Evolutionary conservation across 495 filamentous ascomycete genomes (phyloP).

Genomic region (Penicillium daleae): DNA sequence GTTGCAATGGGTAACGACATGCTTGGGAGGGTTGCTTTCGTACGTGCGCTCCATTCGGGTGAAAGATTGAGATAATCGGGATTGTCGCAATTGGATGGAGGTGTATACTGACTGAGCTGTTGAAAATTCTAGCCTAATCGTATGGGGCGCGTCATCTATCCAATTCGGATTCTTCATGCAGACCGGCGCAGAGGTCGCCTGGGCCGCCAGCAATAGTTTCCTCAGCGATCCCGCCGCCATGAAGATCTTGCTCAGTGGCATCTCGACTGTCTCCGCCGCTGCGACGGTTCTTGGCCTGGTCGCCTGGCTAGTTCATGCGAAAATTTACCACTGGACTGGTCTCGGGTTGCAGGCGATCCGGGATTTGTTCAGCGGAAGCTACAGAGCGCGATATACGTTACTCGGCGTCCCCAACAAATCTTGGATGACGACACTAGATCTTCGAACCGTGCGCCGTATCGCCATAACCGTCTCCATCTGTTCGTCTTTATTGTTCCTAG

Average conservation of each 20-base stretch:
- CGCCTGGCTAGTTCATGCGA: slow-evolving; percentile 35
- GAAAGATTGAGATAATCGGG: not conserved
- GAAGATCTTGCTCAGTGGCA: slow-evolving; percentile 48
- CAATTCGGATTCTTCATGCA: slow-evolving; percentile 50
- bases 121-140: slow-evolving; percentile 28
- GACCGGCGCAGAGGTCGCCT: slow-evolving; percentile 47
- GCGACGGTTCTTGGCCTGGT: slow-evolving; percentile 36
- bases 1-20: slow-evolving; percentile 34
- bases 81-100: not conserved
- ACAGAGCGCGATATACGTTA: slow-evolving; percentile 27
- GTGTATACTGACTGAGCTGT: slow-evolving; percentile 11
- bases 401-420: slow-evolving; percentile 26
- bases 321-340: slow-evolving; percentile 37
- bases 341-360: slow-evolving; percentile 30
- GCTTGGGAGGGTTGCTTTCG: slow-evolving; percentile 35
- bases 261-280: slow-evolving; percentile 40
- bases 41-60: slow-evolving; percentile 23
- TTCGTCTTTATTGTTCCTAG: slow-evolving; percentile 31
- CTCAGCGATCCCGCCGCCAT: slow-evolving; percentile 46
- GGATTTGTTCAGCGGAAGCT: slow-evolving; percentile 21
- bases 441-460: slow-evolving; percentile 25
- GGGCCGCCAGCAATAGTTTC: slow-evolving; percentile 43
- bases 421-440: slow-evolving; percentile 24
- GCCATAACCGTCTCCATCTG: slow-evolving; percentile 21
- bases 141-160: slow-evolving; percentile 38